Base-by-base conservation (phyloP, 495 filamentous ascomycete species). In the Neurospora sp. region DNA sequence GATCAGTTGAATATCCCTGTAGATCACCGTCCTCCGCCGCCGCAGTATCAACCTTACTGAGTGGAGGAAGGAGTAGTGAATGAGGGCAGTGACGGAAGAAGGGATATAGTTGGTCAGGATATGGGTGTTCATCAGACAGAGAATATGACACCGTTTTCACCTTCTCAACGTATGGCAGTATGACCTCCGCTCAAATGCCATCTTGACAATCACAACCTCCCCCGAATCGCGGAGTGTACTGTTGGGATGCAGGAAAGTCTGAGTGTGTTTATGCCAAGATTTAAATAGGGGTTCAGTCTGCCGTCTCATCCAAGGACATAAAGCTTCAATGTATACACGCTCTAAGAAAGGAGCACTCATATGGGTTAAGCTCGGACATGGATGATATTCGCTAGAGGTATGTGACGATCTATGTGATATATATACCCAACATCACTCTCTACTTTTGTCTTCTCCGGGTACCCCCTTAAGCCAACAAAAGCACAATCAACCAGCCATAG, bases 401-500 rank as follows among this genome's bases (percentile, higher is more conserved):
- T 66, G 54, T 66, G 8, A 66, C 6, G 14, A 66, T 18, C 27
- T 18, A 66, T 35, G 6, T 35, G 20, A 31, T 3, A 16, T 59
- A 31, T 48, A 48, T 20, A 46, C 44, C 44, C 44, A 20, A 46
- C n/a, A 46, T n/a, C 18, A 0, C 44, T 9, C 3, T 23, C 20
- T 27, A 54, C 4, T 27, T 54, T 27, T 27, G 27, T 27, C 20
- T 54, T 54, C 46, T 10, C 48, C 2, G 23, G 11, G 46, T 59
- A 1, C 73, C 9, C 59, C 73, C 12, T 70, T 35, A 70, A 73
- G 37, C 31, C 31, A 35, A 37, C 14, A 40, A 70, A 41, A 72
- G 11, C 38, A 20, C 18, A 8, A n/a, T 75, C 62, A 82, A 39
- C 81, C 82, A 62, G 79, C 82, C 77, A 81, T 78, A 18, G 80